phyloP scores from a whole-genome alignment of 257 asterid species.

The Gentiana straminea region DNA sequence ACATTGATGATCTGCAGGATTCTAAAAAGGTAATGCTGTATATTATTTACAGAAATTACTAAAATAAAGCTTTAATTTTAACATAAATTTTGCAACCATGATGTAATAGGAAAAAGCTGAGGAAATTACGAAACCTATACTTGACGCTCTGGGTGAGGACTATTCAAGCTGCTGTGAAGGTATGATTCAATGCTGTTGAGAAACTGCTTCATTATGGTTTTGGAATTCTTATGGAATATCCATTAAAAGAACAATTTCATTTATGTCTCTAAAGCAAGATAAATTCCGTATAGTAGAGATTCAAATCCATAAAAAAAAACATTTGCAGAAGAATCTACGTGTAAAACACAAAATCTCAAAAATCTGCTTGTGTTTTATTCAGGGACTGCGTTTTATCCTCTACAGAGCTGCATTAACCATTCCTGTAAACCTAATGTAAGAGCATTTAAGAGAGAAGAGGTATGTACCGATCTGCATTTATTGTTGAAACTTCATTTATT shows the following conservation, averaged over 20 bases:
- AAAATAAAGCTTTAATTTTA: constrained; percentile 3
- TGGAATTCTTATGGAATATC: too few species aligned
- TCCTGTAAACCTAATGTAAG: constrained; percentile 83
- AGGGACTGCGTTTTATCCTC: constrained; percentile 88
- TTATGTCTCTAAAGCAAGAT: too few species aligned
- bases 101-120: constrained; percentile 63
- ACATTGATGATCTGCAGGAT: constrained; percentile 71
- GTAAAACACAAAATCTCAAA: too few species aligned
- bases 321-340: too few species aligned
- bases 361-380: constrained; percentile 14
- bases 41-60: not conserved
- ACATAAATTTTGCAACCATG: constrained; percentile 5
- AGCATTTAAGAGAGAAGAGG: constrained; percentile 92
- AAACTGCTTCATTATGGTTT: not conserved
- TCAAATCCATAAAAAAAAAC: too few species aligned
- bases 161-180: constrained; percentile 87
- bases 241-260: too few species aligned
- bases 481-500: not conserved
- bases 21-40: constrained; percentile 49
- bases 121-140: constrained; percentile 44
- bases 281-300: too few species aligned
- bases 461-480: constrained; percentile 12
- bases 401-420: constrained; percentile 95
- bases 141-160: constrained; percentile 92
- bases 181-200: constrained; percentile 11